These are phyloP conservation scores for Malassezia slooffiae DNA, from an alignment of 1,284 basidiomycete genomes.

Conservation along the genomic window DNA sequence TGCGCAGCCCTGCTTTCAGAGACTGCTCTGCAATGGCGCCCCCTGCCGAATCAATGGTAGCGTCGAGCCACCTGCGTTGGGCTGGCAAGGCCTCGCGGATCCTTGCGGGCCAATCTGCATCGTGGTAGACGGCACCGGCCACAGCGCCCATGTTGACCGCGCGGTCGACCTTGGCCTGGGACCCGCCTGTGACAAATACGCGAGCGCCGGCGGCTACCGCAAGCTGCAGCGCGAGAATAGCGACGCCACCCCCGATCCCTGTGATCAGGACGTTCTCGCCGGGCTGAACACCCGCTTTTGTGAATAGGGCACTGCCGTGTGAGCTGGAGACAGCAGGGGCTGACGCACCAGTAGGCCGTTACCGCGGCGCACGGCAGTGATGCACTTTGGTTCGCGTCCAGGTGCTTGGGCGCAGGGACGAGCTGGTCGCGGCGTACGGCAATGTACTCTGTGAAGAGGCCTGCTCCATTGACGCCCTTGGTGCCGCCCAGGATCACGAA, in stretches of 20 bases:
- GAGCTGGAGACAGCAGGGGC: slow-evolving; percentile 11
- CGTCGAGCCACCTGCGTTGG: slow-evolving; percentile 53
- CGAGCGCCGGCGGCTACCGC: slow-evolving; percentile 64
- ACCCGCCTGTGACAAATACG: slow-evolving; percentile 72
- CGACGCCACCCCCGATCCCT: slow-evolving; percentile 59
- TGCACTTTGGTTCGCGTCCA: slow-evolving; percentile 60
- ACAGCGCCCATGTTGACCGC: slow-evolving; percentile 63
- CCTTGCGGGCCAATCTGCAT: slow-evolving; percentile 59
- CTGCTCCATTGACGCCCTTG: slow-evolving; percentile 44
- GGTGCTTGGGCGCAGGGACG: slow-evolving; percentile 58
- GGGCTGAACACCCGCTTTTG: slow-evolving; percentile 57
- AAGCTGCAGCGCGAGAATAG: slow-evolving; percentile 63
- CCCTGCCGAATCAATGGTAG: slow-evolving; percentile 71
- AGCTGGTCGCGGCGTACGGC: slow-evolving; percentile 62
- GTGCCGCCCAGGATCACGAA: slow-evolving; percentile 39
- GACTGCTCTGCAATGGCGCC: slow-evolving; percentile 61
- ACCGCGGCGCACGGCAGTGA: slow-evolving; percentile 66
- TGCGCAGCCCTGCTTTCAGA: slow-evolving; percentile 54
- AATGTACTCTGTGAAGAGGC: slow-evolving; percentile 68
- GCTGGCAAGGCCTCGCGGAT: slow-evolving; percentile 53
- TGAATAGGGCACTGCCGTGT: slow-evolving; percentile 57
- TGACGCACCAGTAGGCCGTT: slow-evolving; percentile 80
- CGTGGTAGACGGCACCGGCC: slow-evolving; percentile 65
- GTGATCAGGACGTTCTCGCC: slow-evolving; percentile 66
- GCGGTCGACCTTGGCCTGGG: slow-evolving; percentile 58